A percentile compares a stretch with the other conserved stretches of the same genome.
Conservation (phyloP, 768 basidiomycete genomes). For the Paxillus rubicundulus region DNA sequence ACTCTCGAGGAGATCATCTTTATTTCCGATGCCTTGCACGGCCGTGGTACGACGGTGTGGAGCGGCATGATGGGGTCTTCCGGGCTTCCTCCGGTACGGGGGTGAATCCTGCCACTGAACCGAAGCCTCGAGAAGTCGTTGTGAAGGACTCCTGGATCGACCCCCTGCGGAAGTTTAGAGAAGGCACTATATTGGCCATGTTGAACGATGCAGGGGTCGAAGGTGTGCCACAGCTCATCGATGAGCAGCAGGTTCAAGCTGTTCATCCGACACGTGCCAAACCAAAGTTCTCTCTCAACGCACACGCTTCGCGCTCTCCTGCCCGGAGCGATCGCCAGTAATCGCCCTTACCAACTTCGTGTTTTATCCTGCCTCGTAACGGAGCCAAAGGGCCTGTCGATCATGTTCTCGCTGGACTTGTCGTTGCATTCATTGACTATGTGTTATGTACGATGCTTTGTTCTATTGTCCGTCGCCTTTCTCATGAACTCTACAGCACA, state of each 20-base stretch:
- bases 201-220: background rate
- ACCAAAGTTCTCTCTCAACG: background rate
- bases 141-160: constrained; percentile 8
- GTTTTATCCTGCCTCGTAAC: background rate
- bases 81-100: no score
- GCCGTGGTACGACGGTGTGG: constrained; percentile 2
- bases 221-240: background rate
- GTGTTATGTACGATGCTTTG: background rate
- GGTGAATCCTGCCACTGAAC: no score
- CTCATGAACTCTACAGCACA: background rate
- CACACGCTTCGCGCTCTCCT: background rate
- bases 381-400: background rate
- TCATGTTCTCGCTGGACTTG: background rate
- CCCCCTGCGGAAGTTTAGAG: background rate
- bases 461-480: background rate
- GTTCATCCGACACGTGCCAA: background rate
- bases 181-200: background rate
- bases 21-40: background rate
- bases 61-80: background rate
- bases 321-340: background rate
- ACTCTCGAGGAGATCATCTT: background rate
- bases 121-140: background rate
- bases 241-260: constrained; percentile 2
- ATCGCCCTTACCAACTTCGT: background rate
- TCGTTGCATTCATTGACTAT: background rate